These are phyloP conservation scores for Fusarium sp. DNA, from an alignment of 2,329 filamentous ascomycete genomes.

Conservation along the genomic window DNA sequence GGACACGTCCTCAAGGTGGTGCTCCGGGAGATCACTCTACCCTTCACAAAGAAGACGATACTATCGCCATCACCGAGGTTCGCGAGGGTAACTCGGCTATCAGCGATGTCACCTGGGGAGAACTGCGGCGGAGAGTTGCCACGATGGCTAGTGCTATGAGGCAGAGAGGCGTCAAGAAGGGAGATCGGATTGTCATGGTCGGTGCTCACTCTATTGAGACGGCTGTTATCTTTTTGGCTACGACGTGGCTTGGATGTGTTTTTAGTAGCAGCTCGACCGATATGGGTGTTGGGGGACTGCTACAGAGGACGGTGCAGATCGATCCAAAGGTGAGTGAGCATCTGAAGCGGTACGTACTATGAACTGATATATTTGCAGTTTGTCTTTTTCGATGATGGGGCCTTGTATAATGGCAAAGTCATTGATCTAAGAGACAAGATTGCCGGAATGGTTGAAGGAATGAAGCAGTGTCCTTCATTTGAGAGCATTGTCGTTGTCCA, in stretches of 20 bases:
- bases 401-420: slow-evolving; percentile 79
- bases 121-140: slow-evolving; percentile 67
- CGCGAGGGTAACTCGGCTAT: slow-evolving; percentile 69
- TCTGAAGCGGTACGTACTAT: rapidly evolving
- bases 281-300: slow-evolving; percentile 79
- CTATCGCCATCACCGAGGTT: slow-evolving; percentile 75
- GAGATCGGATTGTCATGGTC: slow-evolving; percentile 78
- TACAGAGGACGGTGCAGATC: slow-evolving; percentile 78
- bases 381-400: slow-evolving; percentile 83
- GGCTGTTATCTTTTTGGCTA: slow-evolving; percentile 72
- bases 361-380: slow-evolving; percentile 52
- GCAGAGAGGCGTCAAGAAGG: slow-evolving; percentile 69
- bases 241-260: slow-evolving; percentile 73
- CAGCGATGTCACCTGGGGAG: slow-evolving; percentile 69
- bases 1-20: slow-evolving; percentile 55
- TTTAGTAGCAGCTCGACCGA: slow-evolving; percentile 82
- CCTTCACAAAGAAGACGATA: slow-evolving; percentile 71
- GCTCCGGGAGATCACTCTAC: slow-evolving; percentile 58
- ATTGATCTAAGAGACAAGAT: slow-evolving; percentile 78
- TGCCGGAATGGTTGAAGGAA: slow-evolving; percentile 69
- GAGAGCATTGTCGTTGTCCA: slow-evolving; percentile 69
- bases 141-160: slow-evolving; percentile 71
- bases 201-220: slow-evolving; percentile 79
- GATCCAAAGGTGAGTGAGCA: slow-evolving; percentile 64
- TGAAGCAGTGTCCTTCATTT: slow-evolving; percentile 68